Evolutionary conservation across 345 rosid species (phyloP).

Genomic region (Dipteronia dyeriana): DNA sequence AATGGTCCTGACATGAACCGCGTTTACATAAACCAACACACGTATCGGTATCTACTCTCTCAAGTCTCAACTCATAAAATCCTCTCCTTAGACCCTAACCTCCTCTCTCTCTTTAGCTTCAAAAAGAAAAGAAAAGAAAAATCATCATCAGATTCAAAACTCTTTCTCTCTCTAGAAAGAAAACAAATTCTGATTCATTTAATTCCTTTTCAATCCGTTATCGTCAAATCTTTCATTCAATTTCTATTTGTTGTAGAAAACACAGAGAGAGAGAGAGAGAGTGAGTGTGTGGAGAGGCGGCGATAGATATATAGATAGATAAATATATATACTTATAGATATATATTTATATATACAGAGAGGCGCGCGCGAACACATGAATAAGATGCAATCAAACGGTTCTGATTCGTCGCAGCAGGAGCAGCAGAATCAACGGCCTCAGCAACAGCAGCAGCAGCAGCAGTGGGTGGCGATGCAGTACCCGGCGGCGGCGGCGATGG

Average conservation of each 20-base stretch:
- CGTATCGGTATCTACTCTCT: constrained; percentile 13
- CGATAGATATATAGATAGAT: background rate
- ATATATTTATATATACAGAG: background rate
- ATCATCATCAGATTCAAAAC: constrained; percentile 22
- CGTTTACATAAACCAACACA: constrained; percentile 30
- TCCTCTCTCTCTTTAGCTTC: background rate
- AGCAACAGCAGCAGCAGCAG: constrained; percentile 41
- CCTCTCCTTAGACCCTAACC: constrained; percentile 33
- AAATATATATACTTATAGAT: background rate
- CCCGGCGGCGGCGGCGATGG: constrained; percentile 72
- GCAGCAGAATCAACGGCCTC: constrained; percentile 28
- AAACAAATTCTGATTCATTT: constrained; percentile 11
- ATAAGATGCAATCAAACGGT: constrained; percentile 58
- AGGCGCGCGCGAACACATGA: background rate
- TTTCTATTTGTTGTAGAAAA: background rate
- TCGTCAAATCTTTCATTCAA: background rate
- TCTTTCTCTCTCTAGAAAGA: background rate
- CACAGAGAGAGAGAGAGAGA: no score
- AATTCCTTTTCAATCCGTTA: background rate
- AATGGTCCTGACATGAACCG: constrained; percentile 33
- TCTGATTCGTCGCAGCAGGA: constrained; percentile 35
- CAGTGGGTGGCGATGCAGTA: constrained; percentile 82
- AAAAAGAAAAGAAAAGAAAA: background rate
- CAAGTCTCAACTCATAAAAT: background rate
- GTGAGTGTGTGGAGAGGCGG: background rate